A percentile compares a stretch with the other conserved stretches of the same genome.
Evolutionary conservation across 2,329 filamentous ascomycete species (phyloP).

Genomic region (Ophioceras dolichostomum): DNA sequence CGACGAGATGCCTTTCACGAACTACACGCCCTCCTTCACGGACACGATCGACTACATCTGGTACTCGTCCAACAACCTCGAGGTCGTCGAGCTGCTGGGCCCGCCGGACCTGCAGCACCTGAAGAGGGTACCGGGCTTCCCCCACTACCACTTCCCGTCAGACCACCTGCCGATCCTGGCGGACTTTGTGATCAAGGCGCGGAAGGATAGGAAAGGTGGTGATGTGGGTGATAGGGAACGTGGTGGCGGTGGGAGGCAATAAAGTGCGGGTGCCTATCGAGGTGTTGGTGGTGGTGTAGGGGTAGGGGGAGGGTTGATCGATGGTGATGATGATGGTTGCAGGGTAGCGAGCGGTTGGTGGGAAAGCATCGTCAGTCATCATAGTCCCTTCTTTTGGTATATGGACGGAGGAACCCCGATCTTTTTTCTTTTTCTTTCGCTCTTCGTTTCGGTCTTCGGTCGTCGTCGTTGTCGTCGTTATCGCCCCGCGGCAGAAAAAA

Average conservation of each 20-base stretch:
- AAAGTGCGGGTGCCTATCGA: no score
- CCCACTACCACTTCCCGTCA: conserved; percentile 87
- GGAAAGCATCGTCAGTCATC: no score
- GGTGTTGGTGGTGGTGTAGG: no score
- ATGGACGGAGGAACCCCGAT: no score
- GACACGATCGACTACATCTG: conserved; percentile 96
- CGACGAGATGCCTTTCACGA: conserved; percentile 83
- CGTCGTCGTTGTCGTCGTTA: no score
- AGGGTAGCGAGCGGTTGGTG: no score
- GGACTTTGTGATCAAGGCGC: conserved; percentile 78
- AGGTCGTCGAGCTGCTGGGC: conserved; percentile 73
- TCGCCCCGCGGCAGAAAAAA: no score
- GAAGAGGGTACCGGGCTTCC: conserved; percentile 78
- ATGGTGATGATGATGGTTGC: no score
- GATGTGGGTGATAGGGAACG: not conserved
- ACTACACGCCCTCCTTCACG: conserved; percentile 88
- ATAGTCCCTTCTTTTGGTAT: no score
- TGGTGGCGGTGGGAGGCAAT: no score
- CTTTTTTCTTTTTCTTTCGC: not conserved
- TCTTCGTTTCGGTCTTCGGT: not conserved
- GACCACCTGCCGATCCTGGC: conserved; percentile 86
- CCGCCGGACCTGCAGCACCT: conserved; percentile 80
- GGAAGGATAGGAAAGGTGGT: conserved; percentile 61
- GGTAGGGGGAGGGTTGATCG: no score
- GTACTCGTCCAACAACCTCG: conserved; percentile 85